Percentiles rank a stretch among this genome's conserved stretches.
phyloP scores from a whole-genome alignment of 108 stramenopile species.

The Skeletonema grethae region DNA sequence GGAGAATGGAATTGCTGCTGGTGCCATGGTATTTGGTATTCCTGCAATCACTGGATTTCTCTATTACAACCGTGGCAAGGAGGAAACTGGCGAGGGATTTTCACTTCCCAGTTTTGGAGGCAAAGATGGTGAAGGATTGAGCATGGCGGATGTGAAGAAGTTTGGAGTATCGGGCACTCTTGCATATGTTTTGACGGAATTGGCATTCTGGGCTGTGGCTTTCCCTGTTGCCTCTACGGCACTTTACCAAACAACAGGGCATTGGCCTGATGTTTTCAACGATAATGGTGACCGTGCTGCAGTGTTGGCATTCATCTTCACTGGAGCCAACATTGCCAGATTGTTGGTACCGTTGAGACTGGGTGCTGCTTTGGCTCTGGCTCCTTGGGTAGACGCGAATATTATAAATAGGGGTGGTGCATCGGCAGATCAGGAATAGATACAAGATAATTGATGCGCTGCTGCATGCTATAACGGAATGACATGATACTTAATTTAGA shows the following conservation, averaged over 20 bases:
- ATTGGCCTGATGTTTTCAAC: conserved; percentile 89
- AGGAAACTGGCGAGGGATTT: conserved; percentile 53
- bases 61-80: conserved; percentile 60
- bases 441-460: not conserved
- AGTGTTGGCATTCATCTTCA: conserved; percentile 82
- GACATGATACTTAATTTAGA: not conserved
- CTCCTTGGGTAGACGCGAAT: conserved; percentile 92
- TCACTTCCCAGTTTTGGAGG: conserved; percentile 46
- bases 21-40: conserved; percentile 69
- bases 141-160: conserved; percentile 88
- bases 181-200: conserved; percentile 87
- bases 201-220: conserved; percentile 90
- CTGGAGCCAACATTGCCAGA: conserved; percentile 86
- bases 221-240: conserved; percentile 84
- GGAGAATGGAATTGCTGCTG: conserved; percentile 58
- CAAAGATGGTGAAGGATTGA: conserved; percentile 50
- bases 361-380: conserved; percentile 86
- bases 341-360: conserved; percentile 85
- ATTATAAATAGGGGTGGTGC: conserved; percentile 56
- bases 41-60: conserved; percentile 71
- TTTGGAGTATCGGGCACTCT: conserved; percentile 84
- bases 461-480: not conserved
- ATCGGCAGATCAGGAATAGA: conserved; percentile 19
- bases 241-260: conserved; percentile 80
- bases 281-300: conserved; percentile 77